These are phyloP conservation scores for Chaetoceros muelleri DNA, from an alignment of 108 stramenopile genomes.

Conservation along the genomic window DNA sequence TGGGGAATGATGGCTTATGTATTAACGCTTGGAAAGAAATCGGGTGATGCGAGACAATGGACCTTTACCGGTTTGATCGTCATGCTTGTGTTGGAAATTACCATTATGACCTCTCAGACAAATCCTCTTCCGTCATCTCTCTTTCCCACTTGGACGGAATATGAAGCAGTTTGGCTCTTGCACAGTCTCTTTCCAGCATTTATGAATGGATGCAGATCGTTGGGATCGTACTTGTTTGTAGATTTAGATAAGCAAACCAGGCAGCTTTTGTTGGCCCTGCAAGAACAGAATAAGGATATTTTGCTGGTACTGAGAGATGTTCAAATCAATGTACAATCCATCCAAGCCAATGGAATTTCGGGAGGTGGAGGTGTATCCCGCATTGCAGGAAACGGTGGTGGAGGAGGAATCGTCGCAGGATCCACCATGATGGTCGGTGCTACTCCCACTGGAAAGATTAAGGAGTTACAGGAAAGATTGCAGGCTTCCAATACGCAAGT, in stretches of 20 bases:
- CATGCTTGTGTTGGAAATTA: constrained; percentile 88
- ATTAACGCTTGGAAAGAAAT: constrained; percentile 86
- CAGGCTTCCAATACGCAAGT: constrained; percentile 67
- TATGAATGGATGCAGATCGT: constrained; percentile 96
- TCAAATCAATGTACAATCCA: constrained; percentile 80
- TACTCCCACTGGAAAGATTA: constrained; percentile 82
- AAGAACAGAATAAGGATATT: constrained; percentile 92
- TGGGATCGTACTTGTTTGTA: constrained; percentile 86
- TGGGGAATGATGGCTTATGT: constrained; percentile 94
- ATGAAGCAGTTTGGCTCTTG: constrained; percentile 82
- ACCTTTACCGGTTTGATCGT: constrained; percentile 88
- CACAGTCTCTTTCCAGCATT: constrained; percentile 95
- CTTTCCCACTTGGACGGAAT: constrained; percentile 81
- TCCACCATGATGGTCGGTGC: constrained; percentile 20
- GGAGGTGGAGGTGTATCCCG: constrained; percentile 30
- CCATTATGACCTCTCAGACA: constrained; percentile 72
- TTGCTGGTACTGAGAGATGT: constrained; percentile 89
- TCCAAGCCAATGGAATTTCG: constrained; percentile 45
- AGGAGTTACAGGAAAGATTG: constrained; percentile 74
- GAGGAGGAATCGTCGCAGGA: constrained; percentile 12
- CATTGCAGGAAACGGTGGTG: constrained; percentile 17
- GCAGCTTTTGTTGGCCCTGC: constrained; percentile 76
- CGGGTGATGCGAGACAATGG: constrained; percentile 80
- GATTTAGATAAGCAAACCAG: constrained; percentile 88
- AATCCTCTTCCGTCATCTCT: constrained; percentile 88